Base-by-base conservation (phyloP, 73 alveolate species). In the Effrenium voratum region DNA sequence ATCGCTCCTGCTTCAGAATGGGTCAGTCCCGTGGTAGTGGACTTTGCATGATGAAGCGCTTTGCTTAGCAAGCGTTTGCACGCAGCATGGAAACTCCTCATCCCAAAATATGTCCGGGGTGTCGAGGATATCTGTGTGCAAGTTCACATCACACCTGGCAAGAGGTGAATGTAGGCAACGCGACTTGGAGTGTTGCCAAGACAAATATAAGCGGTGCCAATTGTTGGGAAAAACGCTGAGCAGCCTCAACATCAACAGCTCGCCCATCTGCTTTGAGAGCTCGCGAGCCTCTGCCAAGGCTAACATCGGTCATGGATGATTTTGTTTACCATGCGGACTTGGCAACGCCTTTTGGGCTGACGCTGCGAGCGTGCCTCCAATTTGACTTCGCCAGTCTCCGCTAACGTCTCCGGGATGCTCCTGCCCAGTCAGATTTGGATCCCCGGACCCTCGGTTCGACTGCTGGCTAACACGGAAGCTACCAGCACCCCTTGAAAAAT, bases 21-120 rank as follows among this genome's bases (percentile, higher is more conserved):
- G 63, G 63, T 12, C 63, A 52, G 63, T 52, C 63, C n/a, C n/a
- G n/a, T n/a, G 63, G 30, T 60, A 24, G 19, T 5, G 24, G 41
- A 41, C 49, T 36, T 10, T 32, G 82, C 82, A 57, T 57, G 16
- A 22, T 57, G 28, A 57, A n/a, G 28, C 16, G 72, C 72, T 2
- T 30, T n/a, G n/a, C n/a, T n/a, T n/a, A n/a, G n/a, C n/a, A n/a
- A n/a, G n/a, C 6, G 28, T 1, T n/a, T n/a, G 28, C 72, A 10
- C 82, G 82, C 32, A 72, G 32, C 16, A 72, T 32, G 24, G 19
- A 5, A 22, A n/a, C 60, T 59, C 98, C 98, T 92, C 98, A 75
- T 92, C 98, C 98, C 98, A 92, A 92, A 92, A 92, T 59, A 92
- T 92, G 92, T 92, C 98, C 10, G 98, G 98, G 36, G 98, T 92